Evolutionary conservation across 805 yeast genomes (phyloP).

Genomic region (Ogataea kodamae): DNA sequence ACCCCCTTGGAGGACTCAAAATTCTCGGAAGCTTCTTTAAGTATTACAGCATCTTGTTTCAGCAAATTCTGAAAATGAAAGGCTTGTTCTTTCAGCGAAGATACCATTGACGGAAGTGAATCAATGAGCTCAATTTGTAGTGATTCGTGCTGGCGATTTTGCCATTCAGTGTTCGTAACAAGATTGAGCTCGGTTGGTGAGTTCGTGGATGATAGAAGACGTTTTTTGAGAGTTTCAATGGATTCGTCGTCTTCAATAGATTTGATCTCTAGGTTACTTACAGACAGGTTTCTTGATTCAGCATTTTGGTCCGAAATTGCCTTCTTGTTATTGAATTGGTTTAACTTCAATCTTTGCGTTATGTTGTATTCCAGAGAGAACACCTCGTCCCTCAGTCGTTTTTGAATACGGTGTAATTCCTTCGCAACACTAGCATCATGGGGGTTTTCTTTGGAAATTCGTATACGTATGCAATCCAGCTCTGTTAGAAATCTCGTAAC

Average conservation of each 20-base stretch:
- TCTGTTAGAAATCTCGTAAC: slow-evolving; percentile 15
- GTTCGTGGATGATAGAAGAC: slow-evolving; percentile 25
- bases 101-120: slow-evolving; percentile 32
- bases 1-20: slow-evolving; percentile 31
- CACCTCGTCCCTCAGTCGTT: slow-evolving; percentile 13
- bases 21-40: slow-evolving; percentile 33
- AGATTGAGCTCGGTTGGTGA: slow-evolving; percentile 28
- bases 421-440: too few species aligned
- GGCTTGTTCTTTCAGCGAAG: slow-evolving; percentile 31
- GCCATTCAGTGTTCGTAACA: slow-evolving; percentile 21
- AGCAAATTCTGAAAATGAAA: slow-evolving; percentile 32
- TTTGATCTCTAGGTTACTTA: slow-evolving; percentile 1
- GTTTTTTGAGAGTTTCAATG: slow-evolving; percentile 26
- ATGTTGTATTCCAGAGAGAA: slow-evolving; percentile 19
- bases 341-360: too few species aligned
- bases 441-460: slow-evolving; percentile 6
- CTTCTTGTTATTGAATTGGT: too few species aligned
- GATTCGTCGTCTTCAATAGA: slow-evolving; percentile 24
- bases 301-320: too few species aligned
- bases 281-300: too few species aligned
- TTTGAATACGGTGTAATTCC: too few species aligned
- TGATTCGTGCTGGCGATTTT: slow-evolving; percentile 31
- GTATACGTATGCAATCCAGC: slow-evolving; percentile 17
- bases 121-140: slow-evolving; percentile 33
- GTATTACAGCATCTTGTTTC: slow-evolving; percentile 31